These are phyloP conservation scores for Diutina mesorugosa DNA, from an alignment of 1,139 yeast genomes.

Conservation along the genomic window DNA sequence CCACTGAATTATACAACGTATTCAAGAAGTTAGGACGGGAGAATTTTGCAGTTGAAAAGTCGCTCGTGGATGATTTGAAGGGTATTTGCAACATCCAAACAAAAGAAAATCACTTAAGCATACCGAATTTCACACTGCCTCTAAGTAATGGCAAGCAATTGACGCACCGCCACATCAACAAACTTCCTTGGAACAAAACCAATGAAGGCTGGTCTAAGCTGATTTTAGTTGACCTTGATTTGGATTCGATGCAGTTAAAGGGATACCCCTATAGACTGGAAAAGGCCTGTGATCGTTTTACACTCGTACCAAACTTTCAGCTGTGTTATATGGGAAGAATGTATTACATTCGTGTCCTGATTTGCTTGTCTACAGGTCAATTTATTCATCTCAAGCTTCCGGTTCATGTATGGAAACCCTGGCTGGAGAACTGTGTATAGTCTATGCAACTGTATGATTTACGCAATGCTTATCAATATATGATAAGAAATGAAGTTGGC, in stretches of 20 bases:
- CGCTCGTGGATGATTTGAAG: slow-evolving; percentile 17
- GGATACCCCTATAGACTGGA: background rate
- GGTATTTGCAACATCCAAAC: background rate
- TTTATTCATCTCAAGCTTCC: background rate
- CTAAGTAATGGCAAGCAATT: background rate
- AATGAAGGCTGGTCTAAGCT: background rate
- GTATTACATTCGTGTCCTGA: background rate
- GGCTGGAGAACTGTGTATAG: slow-evolving; percentile 1
- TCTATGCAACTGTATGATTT: background rate
- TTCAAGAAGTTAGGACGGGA: slow-evolving; percentile 13
- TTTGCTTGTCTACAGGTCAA: background rate
- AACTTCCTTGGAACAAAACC: background rate
- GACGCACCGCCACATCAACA: background rate
- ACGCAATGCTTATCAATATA: too few relatives aligned
- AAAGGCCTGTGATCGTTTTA: background rate
- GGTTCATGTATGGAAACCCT: background rate
- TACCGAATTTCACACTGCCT: background rate
- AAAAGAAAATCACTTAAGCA: background rate
- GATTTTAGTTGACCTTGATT: background rate
- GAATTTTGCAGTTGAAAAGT: slow-evolving; percentile 17
- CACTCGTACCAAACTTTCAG: background rate
- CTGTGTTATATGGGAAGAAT: slow-evolving; percentile 1
- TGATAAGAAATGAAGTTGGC: too few relatives aligned
- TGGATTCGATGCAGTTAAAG: background rate
- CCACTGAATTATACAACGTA: slow-evolving; percentile 11